Percentiles rank a stretch among this genome's conserved stretches.
phyloP scores from a whole-genome alignment of 1,139 yeast genomes.

The Zygoascus sp. region DNA sequence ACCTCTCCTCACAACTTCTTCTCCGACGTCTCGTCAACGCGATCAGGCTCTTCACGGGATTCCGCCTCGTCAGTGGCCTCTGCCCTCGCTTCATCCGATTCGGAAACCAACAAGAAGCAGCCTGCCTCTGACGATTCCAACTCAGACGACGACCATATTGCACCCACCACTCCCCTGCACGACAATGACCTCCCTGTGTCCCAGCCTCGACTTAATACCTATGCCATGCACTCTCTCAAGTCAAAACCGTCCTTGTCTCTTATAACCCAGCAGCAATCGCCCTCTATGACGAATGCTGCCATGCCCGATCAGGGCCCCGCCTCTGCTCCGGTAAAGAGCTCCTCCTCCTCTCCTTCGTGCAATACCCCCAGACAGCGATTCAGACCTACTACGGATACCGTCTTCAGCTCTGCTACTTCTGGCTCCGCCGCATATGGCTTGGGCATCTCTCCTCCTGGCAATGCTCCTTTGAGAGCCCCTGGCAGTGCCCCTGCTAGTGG shows the following conservation, averaged over 20 bases:
- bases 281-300: too few species aligned
- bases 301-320: slow-evolving; percentile 3
- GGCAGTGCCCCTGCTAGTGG: background rate
- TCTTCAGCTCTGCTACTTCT: background rate
- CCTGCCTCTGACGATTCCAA: slow-evolving; percentile 3
- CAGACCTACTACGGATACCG: background rate
- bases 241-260: slow-evolving; percentile 18
- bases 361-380: background rate
- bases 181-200: background rate
- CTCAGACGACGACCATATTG: slow-evolving; percentile 9
- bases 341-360: slow-evolving; percentile 7
- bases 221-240: slow-evolving; percentile 23
- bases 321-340: slow-evolving; percentile 11
- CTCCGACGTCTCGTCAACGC: slow-evolving; percentile 2
- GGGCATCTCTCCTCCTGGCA: slow-evolving; percentile 2
- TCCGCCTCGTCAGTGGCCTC: slow-evolving; percentile 12
- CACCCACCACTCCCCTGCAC: background rate
- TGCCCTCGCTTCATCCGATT: slow-evolving; percentile 6
- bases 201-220: slow-evolving; percentile 20
- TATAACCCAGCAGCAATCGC: slow-evolving; percentile 1
- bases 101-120: slow-evolving; percentile 5
- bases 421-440: slow-evolving; percentile 9
- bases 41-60: slow-evolving; percentile 5
- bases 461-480: background rate
- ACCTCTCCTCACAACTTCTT: slow-evolving; percentile 19